phyloP scores from a whole-genome alignment of 495 filamentous ascomycete genomes.

The Aspergillus egyptiacus region DNA sequence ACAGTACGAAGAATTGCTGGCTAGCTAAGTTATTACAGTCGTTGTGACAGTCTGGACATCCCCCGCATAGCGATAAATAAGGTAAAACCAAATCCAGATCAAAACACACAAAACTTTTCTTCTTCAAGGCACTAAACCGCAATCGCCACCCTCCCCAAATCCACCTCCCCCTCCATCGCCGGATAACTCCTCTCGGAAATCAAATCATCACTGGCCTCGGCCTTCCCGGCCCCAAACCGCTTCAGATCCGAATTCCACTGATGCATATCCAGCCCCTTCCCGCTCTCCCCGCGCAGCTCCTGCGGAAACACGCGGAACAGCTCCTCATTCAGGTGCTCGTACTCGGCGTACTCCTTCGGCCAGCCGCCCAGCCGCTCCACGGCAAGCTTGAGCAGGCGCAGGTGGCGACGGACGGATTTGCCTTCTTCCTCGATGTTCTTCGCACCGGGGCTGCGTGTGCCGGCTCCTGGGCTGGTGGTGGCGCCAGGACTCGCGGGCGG shows the following conservation, averaged over 20 bases:
- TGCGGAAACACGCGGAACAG: conserved; percentile 19
- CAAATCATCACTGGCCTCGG: conserved; percentile 24
- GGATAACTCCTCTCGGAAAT: background rate
- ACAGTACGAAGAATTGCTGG: too few species aligned
- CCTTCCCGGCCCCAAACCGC: conserved; percentile 28
- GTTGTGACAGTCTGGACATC: too few species aligned
- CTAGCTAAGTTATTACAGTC: too few species aligned
- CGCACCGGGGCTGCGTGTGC: conserved; percentile 8
- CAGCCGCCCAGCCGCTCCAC: conserved; percentile 35
- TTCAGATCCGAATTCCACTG: conserved; percentile 37
- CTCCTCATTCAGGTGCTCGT: conserved; percentile 18
- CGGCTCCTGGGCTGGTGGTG: too few species aligned
- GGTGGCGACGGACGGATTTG: conserved; percentile 32
- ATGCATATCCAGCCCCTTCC: conserved; percentile 34
- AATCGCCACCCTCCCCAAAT: background rate
- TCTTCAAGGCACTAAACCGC: background rate
- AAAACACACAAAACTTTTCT: too few species aligned
- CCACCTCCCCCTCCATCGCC: too few species aligned
- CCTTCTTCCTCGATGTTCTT: conserved; percentile 6
- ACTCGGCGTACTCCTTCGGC: conserved; percentile 37
- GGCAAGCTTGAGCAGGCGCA: conserved; percentile 35
- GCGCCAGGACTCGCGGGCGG: background rate
- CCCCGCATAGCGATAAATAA: too few species aligned
- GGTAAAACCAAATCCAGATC: too few species aligned
- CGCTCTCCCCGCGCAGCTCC: conserved; percentile 28